Base-by-base conservation (phyloP, 1,139 yeast genomes). In the Scheffersomyces quercinus region DNA sequence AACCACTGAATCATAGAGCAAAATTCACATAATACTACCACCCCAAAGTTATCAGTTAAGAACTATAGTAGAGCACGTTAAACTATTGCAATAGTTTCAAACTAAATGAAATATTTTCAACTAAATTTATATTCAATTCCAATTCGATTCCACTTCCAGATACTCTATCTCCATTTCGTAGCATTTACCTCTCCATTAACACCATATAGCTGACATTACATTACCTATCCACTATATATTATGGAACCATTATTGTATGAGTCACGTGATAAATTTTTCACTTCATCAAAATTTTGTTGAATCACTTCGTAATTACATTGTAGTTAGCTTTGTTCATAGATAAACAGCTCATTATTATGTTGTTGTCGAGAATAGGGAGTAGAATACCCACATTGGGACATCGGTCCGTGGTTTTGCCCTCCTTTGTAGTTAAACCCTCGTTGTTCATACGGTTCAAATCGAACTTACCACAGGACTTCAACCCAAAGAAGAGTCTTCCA, bases 401-500 rank as follows among this genome's bases (percentile, higher is more conserved):
- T 5, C n/a, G 20, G 20, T 9, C 35, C 5, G 11, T 24, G 11
- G 29, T 36, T 32, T 31, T n/a, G 10, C n/a, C n/a, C n/a, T 31
- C 58, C 24, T 24, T 29, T 15, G 15, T 10, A 16, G 16, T 15
- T 16, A 13, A 24, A 8, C 30, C 39, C 29, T 12, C 32, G 29
- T 13, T 29, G 4, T 31, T 35, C 14, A 30, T 51, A 13, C 45
- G 68, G 37, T 54, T 47, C 47, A 64, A 65, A 39, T 59, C 70
- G 12, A 59, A 62, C 40, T 53, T 67, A 14, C 72, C 73, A 6
- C 59, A 60, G 26, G 51, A 54, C 29, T 54, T 52, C 41, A 44
- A 53, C 47, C 67, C 66, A 26, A 65, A 62, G 41, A 59, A 59
- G 44, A 52, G 58, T 40, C 55, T 68, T 28, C 74, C 75, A 4